phyloP scores from a whole-genome alignment of 768 basidiomycete species.

The Termitomyces sp. region DNA sequence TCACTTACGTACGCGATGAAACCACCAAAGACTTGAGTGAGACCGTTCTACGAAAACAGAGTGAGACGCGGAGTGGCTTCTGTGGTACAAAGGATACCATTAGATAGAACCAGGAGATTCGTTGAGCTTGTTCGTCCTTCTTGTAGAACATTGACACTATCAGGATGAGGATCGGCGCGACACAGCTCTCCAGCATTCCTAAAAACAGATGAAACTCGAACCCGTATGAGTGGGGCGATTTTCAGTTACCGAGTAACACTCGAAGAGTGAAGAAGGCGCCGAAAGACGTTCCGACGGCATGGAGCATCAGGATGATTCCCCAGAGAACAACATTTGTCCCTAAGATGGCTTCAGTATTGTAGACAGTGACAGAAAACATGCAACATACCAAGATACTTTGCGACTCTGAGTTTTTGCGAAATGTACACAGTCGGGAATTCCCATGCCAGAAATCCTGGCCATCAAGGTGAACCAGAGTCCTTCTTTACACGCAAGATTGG shows the following conservation, averaged over 20 bases:
- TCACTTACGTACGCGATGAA: conserved; percentile 53
- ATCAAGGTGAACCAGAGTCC: not conserved
- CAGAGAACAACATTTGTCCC: conserved; percentile 57
- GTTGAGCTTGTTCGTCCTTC: conserved; percentile 59
- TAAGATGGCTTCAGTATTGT: conserved; percentile 7
- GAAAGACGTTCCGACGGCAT: conserved; percentile 51
- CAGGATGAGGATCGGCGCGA: conserved; percentile 57
- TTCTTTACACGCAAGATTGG: too few relatives aligned
- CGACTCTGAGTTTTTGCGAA: conserved; percentile 53
- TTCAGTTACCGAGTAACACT: conserved; percentile 46
- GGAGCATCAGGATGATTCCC: conserved; percentile 57
- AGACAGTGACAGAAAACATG: not conserved
- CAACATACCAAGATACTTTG: conserved; percentile 54
- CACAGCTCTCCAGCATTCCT: conserved; percentile 69
- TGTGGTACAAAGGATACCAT: conserved; percentile 34
- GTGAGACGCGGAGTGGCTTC: not conserved
- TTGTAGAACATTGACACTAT: conserved; percentile 67
- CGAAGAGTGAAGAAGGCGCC: conserved; percentile 59
- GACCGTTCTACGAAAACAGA: conserved; percentile 38
- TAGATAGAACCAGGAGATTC: conserved; percentile 64
- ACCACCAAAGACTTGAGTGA: conserved; percentile 57
- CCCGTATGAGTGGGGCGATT: not conserved
- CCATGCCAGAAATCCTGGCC: conserved; percentile 48
- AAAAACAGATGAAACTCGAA: not conserved
- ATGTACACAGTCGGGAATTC: conserved; percentile 67